Percentiles rank a stretch among this genome's conserved stretches.
phyloP scores from a whole-genome alignment of 176 grass and related monocot genomes.

The Triticum turgidum region DNA sequence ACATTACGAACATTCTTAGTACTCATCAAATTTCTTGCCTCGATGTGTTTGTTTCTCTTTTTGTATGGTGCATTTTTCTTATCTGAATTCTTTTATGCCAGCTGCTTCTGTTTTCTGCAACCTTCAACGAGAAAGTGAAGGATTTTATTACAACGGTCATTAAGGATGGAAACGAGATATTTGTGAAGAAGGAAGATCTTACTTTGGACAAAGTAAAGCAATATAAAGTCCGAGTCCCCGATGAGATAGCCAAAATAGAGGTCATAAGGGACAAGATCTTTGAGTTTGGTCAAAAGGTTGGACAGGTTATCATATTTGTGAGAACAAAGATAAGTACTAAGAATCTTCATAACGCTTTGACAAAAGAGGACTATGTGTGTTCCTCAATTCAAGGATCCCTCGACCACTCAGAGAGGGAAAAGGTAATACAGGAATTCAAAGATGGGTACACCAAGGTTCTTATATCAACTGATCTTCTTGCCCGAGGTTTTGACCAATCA shows the following conservation, averaged over 20 bases:
- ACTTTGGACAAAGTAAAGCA: conserved; percentile 91
- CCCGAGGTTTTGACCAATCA: conserved; percentile 93
- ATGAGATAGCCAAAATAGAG: conserved; percentile 77
- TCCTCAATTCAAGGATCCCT: conserved; percentile 90
- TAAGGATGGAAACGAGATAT: conserved; percentile 82
- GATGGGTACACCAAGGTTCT: conserved; percentile 85
- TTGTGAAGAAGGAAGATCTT: conserved; percentile 91
- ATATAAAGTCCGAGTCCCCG: conserved; percentile 79
- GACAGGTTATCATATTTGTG: conserved; percentile 97
- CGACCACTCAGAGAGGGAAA: conserved; percentile 74
- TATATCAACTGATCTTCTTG: conserved; percentile 86
- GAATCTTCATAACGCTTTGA: conserved; percentile 68
- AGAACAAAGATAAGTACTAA: conserved; percentile 66
- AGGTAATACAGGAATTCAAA: conserved; percentile 93
- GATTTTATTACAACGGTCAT: conserved; percentile 82
- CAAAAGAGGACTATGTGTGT: conserved; percentile 77
- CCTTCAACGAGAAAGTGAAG: conserved; percentile 88
- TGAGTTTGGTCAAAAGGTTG: conserved; percentile 91
- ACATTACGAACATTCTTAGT: too few species aligned
- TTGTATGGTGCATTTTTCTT: background rate
- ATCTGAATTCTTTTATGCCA: conserved; percentile 22
- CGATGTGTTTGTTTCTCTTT: conserved; percentile 2
- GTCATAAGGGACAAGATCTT: conserved; percentile 94
- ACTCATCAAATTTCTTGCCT: background rate
- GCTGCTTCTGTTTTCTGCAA: conserved; percentile 96